Base-by-base conservation (phyloP, 345 rosid genomes). In the Lumnitzera littorea region DNA sequence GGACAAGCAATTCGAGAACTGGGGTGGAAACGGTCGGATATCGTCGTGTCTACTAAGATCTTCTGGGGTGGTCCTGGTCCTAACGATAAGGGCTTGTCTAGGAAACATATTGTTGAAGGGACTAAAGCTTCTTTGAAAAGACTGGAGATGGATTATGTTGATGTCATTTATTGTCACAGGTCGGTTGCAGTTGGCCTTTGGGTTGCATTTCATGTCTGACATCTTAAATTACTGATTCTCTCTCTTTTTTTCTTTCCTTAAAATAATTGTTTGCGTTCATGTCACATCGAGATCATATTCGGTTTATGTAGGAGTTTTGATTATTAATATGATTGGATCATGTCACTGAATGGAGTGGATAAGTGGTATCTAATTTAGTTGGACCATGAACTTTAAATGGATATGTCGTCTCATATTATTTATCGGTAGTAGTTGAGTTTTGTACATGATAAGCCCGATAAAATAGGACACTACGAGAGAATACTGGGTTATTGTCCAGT, bases 1-100 rank as follows among this genome's bases (percentile, higher is more conserved):
- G 97, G 99, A 12, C 95, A 94, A 50, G 95, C 97, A 41, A 86
- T 94, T 74, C 88, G 99, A 23, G 96, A 89, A 69, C 80, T 94
- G 15, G 99, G 99, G 4, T 94, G 99, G 99, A 86, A 84, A 66
- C 78, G 96, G 15, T 90, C 99, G 17, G 97, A 94, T 56, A 63
- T 94, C 51, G 99, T 94, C 2, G 79, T 90, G 57, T 84, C 97
- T 48, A 94, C 97, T 47, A 94, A 94, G 97, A 83, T 90, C 85
- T 94, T 94, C 66, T 90, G 99, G 99, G 99, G 99, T 23, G 99
- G 99, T 6, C 76, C 89, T 12, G 97, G 97, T 41, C 99, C 97
- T 27, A 94, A 94, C 56, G 99, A 94, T 54, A 90, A 88, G 61
- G 97, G 97, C 43, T 72, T 94, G 41, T 87, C 91, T 48, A 71